A percentile compares a stretch with the other conserved stretches of the same genome.
Conservation (phyloP, 2,329 filamentous ascomycete genomes). For the Phialocephala sp. region DNA sequence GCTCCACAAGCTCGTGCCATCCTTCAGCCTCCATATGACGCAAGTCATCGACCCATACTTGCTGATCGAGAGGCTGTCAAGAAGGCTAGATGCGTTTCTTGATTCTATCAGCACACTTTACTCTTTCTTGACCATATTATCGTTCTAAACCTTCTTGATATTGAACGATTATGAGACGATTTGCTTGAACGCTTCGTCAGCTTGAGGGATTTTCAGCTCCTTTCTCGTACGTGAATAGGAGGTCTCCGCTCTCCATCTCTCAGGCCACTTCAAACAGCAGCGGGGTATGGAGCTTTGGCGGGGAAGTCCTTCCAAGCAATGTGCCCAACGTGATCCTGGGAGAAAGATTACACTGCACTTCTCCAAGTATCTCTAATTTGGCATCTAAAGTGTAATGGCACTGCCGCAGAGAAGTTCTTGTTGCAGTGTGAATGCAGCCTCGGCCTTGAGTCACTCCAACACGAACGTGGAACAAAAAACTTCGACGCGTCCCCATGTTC, state of each 20-base stretch:
- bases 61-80: not conserved
- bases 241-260: not conserved
- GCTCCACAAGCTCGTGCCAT: slow-evolving; percentile 2
- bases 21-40: slow-evolving; percentile 1
- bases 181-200: not conserved
- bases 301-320: not conserved
- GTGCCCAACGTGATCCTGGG: not conserved
- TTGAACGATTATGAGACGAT: not conserved
- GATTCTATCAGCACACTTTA: not conserved
- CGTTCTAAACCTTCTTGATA: not conserved
- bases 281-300: not conserved
- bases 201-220: not conserved
- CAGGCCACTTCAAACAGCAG: not conserved
- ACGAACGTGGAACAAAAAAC: not conserved
- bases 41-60: not conserved
- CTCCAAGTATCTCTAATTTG: not conserved
- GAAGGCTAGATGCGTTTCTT: not conserved
- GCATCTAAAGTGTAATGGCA: not conserved
- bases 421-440: not conserved
- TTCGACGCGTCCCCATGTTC: not conserved
- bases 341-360: not conserved
- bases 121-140: not conserved
- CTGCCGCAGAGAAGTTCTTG: not conserved
- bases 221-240: not conserved
- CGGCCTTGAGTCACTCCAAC: not conserved